Conservation (phyloP, 2,329 filamentous ascomycete genomes). For the Stemphylium beticola region DNA sequence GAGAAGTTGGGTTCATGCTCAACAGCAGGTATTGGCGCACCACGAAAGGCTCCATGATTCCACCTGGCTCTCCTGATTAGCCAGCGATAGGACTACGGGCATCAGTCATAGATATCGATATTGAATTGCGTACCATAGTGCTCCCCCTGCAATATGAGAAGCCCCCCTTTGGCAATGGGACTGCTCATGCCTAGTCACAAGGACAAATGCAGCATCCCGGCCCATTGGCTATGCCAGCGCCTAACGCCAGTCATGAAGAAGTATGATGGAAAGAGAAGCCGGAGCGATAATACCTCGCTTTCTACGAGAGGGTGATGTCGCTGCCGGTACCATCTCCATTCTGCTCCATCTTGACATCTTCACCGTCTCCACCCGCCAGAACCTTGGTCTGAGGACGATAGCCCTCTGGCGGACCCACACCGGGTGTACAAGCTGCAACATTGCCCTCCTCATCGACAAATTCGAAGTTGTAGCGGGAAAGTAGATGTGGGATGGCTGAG, state of each 20-base stretch:
- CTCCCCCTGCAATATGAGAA: too few relatives aligned
- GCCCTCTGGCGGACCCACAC: conserved; percentile 64
- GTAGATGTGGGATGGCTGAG: conserved; percentile 91
- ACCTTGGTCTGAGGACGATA: conserved; percentile 42
- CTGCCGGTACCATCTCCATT: conserved; percentile 45
- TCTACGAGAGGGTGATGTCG: conserved; percentile 43
- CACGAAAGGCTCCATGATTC: too few relatives aligned
- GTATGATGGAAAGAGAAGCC: neutral
- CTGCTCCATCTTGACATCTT: conserved; percentile 47
- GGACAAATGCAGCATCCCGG: neutral
- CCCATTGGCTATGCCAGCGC: conserved; percentile 3
- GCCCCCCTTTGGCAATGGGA: too few relatives aligned
- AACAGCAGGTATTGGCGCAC: too few relatives aligned
- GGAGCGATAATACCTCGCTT: neutral
- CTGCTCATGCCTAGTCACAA: neutral
- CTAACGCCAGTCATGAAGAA: conserved; percentile 4
- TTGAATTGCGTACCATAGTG: too few relatives aligned
- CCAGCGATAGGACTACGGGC: too few relatives aligned
- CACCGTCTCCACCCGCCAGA: conserved; percentile 46
- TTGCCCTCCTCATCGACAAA: conserved; percentile 94
- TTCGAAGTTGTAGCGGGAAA: conserved; percentile 96
- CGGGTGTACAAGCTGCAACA: conserved; percentile 83
- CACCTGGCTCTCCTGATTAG: too few relatives aligned
- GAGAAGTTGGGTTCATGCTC: too few relatives aligned
- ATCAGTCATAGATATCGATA: too few relatives aligned